Conservation (phyloP, 2,329 filamentous ascomycete genomes). For the Thermoascus crustaceus region DNA sequence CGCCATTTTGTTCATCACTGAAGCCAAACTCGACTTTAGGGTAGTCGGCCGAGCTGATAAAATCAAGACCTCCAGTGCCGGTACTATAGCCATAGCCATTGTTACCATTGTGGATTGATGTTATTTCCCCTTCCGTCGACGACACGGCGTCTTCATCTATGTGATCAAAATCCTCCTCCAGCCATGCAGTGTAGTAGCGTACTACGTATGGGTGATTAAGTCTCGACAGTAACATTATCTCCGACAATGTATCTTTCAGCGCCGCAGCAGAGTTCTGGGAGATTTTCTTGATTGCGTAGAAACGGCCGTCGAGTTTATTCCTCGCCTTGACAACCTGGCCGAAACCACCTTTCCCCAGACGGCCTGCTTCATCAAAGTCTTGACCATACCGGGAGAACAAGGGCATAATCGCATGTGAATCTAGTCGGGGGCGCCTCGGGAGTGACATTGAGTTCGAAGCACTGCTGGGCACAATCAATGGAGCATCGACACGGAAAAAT, state of each 20-base stretch:
- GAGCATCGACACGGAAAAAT: constrained; percentile 35
- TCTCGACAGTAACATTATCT: constrained; percentile 82
- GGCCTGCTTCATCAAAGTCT: constrained; percentile 84
- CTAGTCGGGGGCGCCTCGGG: constrained; percentile 49
- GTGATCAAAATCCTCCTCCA: constrained; percentile 56
- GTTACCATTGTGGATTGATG: constrained; percentile 13
- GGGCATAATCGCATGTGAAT: constrained; percentile 50
- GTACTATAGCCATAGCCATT: constrained; percentile 45
- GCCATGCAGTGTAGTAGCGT: constrained; percentile 92
- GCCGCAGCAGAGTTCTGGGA: constrained; percentile 66
- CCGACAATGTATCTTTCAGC: constrained; percentile 59
- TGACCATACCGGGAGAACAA: constrained; percentile 68
- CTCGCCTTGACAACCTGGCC: constrained; percentile 93
- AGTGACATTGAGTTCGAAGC: constrained; percentile 36
- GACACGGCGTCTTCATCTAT: constrained; percentile 36
- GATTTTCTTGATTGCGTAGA: constrained; percentile 97
- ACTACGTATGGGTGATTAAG: constrained; percentile 84
- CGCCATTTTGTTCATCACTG: constrained; percentile 38
- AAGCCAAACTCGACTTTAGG: constrained; percentile 69
- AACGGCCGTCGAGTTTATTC: constrained; percentile 85
- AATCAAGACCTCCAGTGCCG: constrained; percentile 78
- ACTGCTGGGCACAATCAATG: constrained; percentile 29
- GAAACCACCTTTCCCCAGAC: constrained; percentile 87
- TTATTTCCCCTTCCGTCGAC: constrained; percentile 49
- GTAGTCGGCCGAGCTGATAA: constrained; percentile 79